Conservation (phyloP, 2,329 filamentous ascomycete genomes). For the Colletotrichum filicis region DNA sequence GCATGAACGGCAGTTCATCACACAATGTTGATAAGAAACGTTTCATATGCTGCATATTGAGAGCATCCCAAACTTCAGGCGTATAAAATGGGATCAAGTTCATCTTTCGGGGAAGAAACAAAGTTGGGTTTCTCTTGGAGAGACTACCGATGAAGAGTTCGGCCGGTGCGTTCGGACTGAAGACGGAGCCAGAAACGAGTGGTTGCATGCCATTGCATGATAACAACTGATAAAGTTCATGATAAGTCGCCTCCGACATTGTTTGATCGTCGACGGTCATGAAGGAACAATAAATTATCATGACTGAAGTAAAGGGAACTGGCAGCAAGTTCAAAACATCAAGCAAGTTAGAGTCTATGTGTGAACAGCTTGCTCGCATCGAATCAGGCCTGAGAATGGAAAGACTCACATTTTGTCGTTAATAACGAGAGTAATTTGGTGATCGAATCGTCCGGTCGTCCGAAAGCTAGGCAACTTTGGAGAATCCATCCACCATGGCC, state of each 20-base stretch:
- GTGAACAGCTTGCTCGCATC: too few species aligned
- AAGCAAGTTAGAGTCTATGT: too few species aligned
- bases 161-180: not conserved
- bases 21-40: not conserved
- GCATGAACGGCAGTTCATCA: conserved; percentile 14
- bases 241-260: not conserved
- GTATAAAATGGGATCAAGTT: not conserved
- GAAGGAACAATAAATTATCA: fast-evolving
- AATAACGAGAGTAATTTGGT: not conserved
- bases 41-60: not conserved
- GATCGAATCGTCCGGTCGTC: not conserved
- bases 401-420: not conserved
- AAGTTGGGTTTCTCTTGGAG: not conserved
- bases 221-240: not conserved
- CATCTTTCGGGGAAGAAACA: not conserved
- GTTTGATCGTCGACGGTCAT: not conserved
- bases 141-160: not conserved
- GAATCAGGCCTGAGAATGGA: too few species aligned
- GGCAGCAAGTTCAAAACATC: too few species aligned
- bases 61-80: not conserved
- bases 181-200: not conserved
- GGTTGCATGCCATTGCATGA: not conserved
- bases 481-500: not conserved
- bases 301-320: too few species aligned
- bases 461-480: not conserved